These are phyloP conservation scores for Teratosphaeria zuluensis DNA, from an alignment of 2,329 filamentous ascomycete species.

Conservation along the genomic window DNA sequence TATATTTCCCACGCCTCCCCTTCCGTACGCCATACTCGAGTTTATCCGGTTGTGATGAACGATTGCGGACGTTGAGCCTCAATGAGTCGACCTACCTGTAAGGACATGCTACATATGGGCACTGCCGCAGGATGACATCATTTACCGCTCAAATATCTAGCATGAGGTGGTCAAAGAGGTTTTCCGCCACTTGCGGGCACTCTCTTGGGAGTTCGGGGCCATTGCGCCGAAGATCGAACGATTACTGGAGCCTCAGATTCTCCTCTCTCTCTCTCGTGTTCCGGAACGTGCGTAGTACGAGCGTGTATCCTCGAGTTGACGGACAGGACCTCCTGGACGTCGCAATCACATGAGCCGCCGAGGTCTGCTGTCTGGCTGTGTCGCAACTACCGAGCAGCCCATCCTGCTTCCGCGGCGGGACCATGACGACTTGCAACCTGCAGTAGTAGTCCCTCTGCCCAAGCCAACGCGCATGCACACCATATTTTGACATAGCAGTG, in stretches of 20 bases:
- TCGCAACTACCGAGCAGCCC: not conserved
- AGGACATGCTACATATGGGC: too few species aligned
- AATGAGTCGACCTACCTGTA: too few species aligned
- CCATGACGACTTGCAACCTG: not conserved
- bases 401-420: not conserved
- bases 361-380: not conserved
- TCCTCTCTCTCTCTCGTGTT: not conserved
- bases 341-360: not conserved
- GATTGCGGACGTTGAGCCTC: not conserved
- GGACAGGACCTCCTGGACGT: not conserved
- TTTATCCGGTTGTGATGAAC: not conserved
- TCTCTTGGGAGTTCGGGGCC: too few species aligned
- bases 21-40: conserved; percentile 19
- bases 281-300: not conserved
- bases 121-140: not conserved
- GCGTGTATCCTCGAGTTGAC: not conserved
- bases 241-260: not conserved
- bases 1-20: conserved; percentile 39
- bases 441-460: not conserved
- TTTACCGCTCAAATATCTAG: not conserved
- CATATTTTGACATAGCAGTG: not conserved
- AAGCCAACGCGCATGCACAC: not conserved
- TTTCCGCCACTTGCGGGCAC: too few species aligned
- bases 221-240: not conserved
- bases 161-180: too few species aligned